Base-by-base conservation (phyloP, 306 rosid genomes). In the Neltuma alba region DNA sequence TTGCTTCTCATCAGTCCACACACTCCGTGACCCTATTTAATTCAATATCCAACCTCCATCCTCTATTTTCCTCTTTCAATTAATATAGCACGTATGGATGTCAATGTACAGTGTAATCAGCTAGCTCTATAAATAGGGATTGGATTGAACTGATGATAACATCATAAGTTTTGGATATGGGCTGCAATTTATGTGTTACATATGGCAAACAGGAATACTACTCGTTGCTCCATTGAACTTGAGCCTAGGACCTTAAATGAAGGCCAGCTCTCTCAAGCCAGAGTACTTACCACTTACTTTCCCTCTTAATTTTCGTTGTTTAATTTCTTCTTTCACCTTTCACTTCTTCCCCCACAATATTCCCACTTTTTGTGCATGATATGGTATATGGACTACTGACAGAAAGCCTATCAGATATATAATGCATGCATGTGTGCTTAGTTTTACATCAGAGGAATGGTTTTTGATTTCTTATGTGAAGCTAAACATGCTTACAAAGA, bases 211-310 rank as follows among this genome's bases (percentile, higher is more conserved):
- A 28, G 70, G 12, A 87, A 79, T 18, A 44, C 73, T 10, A 63
- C 82, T 73, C 87, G 85, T 73, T 86, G 91, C 81, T 48, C 94
- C 82, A 91, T 94, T 81, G 98, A 94, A 72, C 16, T 84, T 75
- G 97, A 94, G 89, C 97, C 97, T 45, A 91, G 78, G 85, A 94
- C 98, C 75, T 78, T 94, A 62, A 91, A 74, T 70, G 84, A 70
- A 82, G 85, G 79, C 38, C 89, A 91, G 50, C 88, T 94, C 84
- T 78, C 86, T 60, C 89, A 85, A 67, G 97, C 94, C 30, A 89
- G 88, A 91, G 97, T 92, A 79, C 14, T 54, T 54, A 21, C 21
- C 8, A n/a, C 11, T 52, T 9, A n/a, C 27, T 3, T 34, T 63
- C 36, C 69, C 27, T 33, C 27, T 20, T n/a, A n/a, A 28, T 30